Base-by-base conservation (phyloP, 2,329 filamentous ascomycete genomes). In the Aspergillus fructus region DNA sequence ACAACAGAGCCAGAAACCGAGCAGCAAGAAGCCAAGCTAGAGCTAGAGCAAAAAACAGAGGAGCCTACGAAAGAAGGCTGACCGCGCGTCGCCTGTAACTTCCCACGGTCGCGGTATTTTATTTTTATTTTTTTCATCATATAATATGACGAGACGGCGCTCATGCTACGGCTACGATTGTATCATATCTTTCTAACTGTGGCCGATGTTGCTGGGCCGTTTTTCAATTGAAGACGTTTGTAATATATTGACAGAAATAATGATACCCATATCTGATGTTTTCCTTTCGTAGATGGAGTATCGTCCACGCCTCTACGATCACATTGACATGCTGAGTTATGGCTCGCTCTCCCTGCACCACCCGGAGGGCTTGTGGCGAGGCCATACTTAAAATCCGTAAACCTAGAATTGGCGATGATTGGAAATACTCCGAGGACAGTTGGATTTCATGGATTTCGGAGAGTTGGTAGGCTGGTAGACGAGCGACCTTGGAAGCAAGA, bases 211-310 rank as follows among this genome's bases (percentile, higher is more conserved):
- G n/a, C 46, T 60, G 40, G 21, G 43, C 48, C 30, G 7, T 21
- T 30, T 33, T 13, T 23, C 8, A 42, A 46, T 21, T n/a, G 34
- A 48, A 30, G 34, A 41, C 34, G 33, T 42, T 37, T 55, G 53
- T 58, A 59, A 60, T 59, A 63, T 65, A 65, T 62, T 58, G 63
- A 66, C 55, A 59, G 55, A 48, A 42, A 58, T 61, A 64, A 64
- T 66, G 64, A 66, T 65, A 65, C 63, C 63, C 63, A 53, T 52
- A 54, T 49, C 19, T 48, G 24, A 30, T 27, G 41, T 23, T 48
- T 23, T 41, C n/a, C 24, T 43, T 27, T 37, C 4, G n/a, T 21
- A 17, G 9, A 46, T 19, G 15, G 12, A 39, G 23, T 45, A 30
- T 30, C 9, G 27, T 30, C 9, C 27, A 11, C 27, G 9, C 9